Base-by-base conservation (phyloP, 768 basidiomycete species). In the Agaricus blazei region DNA sequence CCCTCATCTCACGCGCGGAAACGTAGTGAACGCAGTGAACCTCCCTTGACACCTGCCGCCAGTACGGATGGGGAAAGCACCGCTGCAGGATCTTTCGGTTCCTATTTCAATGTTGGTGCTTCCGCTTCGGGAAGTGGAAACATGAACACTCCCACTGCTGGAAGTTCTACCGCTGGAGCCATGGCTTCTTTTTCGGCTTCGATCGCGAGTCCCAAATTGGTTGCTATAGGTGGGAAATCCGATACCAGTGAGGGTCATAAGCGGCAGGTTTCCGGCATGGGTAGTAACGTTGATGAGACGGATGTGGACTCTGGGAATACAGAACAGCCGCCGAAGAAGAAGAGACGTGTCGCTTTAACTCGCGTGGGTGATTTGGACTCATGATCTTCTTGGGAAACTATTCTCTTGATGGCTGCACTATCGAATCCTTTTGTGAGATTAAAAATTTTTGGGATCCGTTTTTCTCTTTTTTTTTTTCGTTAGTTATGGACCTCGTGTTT, bases 241-340 rank as follows among this genome's bases (percentile, higher is more conserved):
- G 48, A 37, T 23, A 36, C 23, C 48, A 49, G 34, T 12, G 42
- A 36, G 31, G 48, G 46, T 41, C 15, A 54, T 52, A 31, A 54
- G 47, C 31, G 60, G 60, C 40, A 61, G 55, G n/a, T 47, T 63
- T 67, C 54, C 66, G 69, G 56, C 34, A 27, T 29, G 52, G 46
- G 24, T 47, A 19, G 26, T 26, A 28, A 23, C 15, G 15, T 14
- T 41, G 54, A 14, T 44, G 45, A 51, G 29, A 67, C 55, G 15
- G 34, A 64, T 62, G 57, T 68, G 64, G 48, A 65, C 24, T 26
- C 29, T 9, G 51, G 49, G 9, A 51, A 51, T 31, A 29, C 40
- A 14, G 54, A 72, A 57, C 85, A 83, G 57, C 90, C 87, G 2
- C 87, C 87, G 5, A 93, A 90, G 79, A 93, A 93, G 71, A 93